Evolutionary conservation across 352 stramenopile species (phyloP).

Genomic region (Plasmopara muralis): DNA sequence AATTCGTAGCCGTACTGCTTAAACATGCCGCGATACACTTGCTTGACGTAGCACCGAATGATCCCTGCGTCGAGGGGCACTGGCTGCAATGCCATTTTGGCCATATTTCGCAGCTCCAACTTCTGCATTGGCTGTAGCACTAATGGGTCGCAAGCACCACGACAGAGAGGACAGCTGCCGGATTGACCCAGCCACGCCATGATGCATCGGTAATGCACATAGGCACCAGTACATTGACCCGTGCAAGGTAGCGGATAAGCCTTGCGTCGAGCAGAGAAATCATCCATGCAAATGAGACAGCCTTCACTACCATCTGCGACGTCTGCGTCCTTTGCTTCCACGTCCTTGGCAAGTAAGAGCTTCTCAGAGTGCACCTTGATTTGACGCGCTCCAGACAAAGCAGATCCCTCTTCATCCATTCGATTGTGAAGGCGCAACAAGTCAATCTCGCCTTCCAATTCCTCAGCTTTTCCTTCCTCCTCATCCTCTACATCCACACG

Average conservation of each 20-base stretch:
- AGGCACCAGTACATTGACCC: slow-evolving; percentile 68
- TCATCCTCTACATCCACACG: slow-evolving; percentile 27
- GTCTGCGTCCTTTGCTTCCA: slow-evolving; percentile 22
- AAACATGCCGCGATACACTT: slow-evolving; percentile 83
- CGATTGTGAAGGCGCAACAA: slow-evolving; percentile 12
- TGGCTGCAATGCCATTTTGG: slow-evolving; percentile 65
- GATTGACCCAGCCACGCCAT: slow-evolving; percentile 85
- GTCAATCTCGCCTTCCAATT: slow-evolving; percentile 23
- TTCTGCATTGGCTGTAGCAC: slow-evolving; percentile 81
- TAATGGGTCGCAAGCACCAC: slow-evolving; percentile 69
- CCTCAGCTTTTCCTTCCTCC: slow-evolving; percentile 35
- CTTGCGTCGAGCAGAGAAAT: slow-evolving; percentile 79
- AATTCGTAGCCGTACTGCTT: slow-evolving; percentile 85
- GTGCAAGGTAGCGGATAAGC: slow-evolving; percentile 81
- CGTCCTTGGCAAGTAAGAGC: slow-evolving; percentile 16
- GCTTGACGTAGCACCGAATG: slow-evolving; percentile 84
- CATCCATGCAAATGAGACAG: slow-evolving; percentile 86
- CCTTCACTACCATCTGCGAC: slow-evolving; percentile 31
- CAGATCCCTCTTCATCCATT: slow-evolving; percentile 9
- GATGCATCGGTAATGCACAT: slow-evolving; percentile 83
- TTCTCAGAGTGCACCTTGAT: slow-evolving; percentile 24
- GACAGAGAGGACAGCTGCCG: slow-evolving; percentile 75
- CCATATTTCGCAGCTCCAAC: slow-evolving; percentile 73
- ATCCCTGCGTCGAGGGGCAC: slow-evolving; percentile 80
- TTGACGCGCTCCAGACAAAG: slow-evolving; percentile 2